Conservation (phyloP, 139 green algal species). For the Chlorella vulgaris region DNA sequence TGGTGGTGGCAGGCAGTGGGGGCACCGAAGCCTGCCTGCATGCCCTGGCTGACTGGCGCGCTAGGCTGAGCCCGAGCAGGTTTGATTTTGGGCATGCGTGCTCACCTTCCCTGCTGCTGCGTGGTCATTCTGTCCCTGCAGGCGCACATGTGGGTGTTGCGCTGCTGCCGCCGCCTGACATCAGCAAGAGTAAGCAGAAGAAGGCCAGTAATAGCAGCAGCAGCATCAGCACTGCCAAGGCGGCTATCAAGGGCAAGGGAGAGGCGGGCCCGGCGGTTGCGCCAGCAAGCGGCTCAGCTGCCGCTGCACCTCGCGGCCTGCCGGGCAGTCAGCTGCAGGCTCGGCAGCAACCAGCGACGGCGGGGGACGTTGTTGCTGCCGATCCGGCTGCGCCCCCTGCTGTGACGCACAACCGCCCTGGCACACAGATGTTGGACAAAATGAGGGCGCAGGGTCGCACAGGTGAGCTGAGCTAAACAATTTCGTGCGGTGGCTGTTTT, state of each 20-base stretch:
- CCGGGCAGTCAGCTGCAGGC: background rate
- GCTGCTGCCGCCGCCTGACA: conserved; percentile 66
- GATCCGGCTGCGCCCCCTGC: background rate
- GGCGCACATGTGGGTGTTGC: conserved; percentile 89
- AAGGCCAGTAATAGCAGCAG: background rate
- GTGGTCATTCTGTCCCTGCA: conserved; percentile 24
- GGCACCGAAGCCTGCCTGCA: too few relatives aligned
- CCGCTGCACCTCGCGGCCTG: background rate
- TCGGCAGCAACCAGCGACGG: background rate
- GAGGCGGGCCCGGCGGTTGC: background rate
- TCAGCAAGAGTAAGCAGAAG: conserved; percentile 34
- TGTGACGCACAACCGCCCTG: conserved; percentile 17
- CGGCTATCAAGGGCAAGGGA: conserved; percentile 8
- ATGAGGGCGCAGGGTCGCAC: conserved; percentile 49
- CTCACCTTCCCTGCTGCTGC: too few relatives aligned
- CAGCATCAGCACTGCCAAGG: too few relatives aligned
- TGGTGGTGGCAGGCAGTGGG: too few relatives aligned
- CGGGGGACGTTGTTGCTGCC: background rate
- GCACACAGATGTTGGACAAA: conserved; percentile 65
- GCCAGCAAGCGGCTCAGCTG: background rate
- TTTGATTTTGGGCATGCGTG: too few relatives aligned
- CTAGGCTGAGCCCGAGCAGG: too few relatives aligned
- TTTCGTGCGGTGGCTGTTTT: too few relatives aligned
- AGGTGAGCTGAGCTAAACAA: background rate
- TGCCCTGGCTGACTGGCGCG: too few relatives aligned